Percentiles rank a stretch among this genome's conserved stretches.
Conservation (phyloP, 192 early-diverging fungal genomes). For the Coemansia sp. region DNA sequence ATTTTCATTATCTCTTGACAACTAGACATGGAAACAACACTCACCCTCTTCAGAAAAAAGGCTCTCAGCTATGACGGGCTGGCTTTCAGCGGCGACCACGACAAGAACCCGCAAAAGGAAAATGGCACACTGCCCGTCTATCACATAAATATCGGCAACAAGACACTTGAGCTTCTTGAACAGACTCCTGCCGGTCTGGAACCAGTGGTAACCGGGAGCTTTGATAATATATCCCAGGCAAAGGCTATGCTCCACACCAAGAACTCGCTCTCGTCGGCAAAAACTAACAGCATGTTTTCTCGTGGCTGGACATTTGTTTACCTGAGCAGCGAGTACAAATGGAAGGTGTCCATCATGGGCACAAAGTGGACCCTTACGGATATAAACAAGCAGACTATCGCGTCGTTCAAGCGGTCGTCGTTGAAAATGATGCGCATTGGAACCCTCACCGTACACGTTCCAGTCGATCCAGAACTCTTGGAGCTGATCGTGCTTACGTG, state of each 20-base stretch:
- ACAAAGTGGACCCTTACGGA: constrained; percentile 2
- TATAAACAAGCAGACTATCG: neutral
- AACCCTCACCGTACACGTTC: neutral
- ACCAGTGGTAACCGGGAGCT: neutral
- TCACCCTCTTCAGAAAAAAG: neutral
- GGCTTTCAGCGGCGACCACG: constrained; percentile 1
- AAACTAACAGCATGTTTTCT: neutral
- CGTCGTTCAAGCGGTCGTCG: neutral
- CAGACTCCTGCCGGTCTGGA: neutral
- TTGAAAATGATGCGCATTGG: neutral
- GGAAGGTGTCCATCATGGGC: neutral
- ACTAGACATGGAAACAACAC: neutral
- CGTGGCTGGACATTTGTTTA: constrained; percentile 7
- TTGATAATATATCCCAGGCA: neutral
- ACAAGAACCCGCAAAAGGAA: constrained; percentile 1
- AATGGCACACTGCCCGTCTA: neutral
- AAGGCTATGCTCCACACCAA: neutral
- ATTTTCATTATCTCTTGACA: neutral
- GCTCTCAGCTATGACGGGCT: neutral
- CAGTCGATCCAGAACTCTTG: neutral
- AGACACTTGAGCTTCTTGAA: neutral
- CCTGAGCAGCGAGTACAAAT: constrained; percentile 8
- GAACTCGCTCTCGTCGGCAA: neutral
- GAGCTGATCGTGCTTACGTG: neutral
- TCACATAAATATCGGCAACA: neutral